Evolutionary conservation across 495 filamentous ascomycete species (phyloP), one percentile per base, ranked within the genome.

Genomic region (Pseudotulostoma volvatum): DNA sequence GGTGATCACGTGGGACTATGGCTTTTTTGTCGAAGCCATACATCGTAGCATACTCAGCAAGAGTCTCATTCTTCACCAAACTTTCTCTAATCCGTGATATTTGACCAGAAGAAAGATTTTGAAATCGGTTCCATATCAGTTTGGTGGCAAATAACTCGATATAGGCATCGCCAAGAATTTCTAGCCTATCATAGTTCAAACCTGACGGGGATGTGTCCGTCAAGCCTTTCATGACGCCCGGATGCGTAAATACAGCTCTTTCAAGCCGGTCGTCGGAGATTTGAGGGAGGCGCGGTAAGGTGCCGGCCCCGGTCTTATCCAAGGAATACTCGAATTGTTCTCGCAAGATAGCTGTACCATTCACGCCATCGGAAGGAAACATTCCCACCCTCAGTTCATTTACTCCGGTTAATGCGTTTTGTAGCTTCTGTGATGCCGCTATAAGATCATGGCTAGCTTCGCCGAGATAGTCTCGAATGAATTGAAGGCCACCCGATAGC

Each of bases 131-230:
- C 53, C 68, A 73, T 23, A 85, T 69, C 42, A 81, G 57, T 17
- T 66, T 68, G 1, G 77, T 75, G 35, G 79, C 67, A 35, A 80
- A 72, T 9, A 82, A 55, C 40, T 85, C 75, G 20, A 84, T 58
- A 43, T 83, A 85, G 3, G 76, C 73, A 51, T 87, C 81, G 2
- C 81, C 81, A 21, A 87, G 61, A 51, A 81, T 76, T 55, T 87
- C 81, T 18, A 85, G 66, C 8, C 73, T 63, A 44, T 85, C 79
- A 50, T 84, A 85, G 40, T 55, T 64, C 31, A 50, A 38, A 14
- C 46, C 31, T 37, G 20, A 37, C 32, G 25, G 45, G 59, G 31
- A 61, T 58, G 20, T 60, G 7, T 38, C 36, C 31, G 44, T 39
- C 16, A 42, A 44, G 20, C 56, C 49, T 9, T 51, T 50, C 17